Conservation (phyloP, 495 filamentous ascomycete genomes). For the Echria macrotheca region DNA sequence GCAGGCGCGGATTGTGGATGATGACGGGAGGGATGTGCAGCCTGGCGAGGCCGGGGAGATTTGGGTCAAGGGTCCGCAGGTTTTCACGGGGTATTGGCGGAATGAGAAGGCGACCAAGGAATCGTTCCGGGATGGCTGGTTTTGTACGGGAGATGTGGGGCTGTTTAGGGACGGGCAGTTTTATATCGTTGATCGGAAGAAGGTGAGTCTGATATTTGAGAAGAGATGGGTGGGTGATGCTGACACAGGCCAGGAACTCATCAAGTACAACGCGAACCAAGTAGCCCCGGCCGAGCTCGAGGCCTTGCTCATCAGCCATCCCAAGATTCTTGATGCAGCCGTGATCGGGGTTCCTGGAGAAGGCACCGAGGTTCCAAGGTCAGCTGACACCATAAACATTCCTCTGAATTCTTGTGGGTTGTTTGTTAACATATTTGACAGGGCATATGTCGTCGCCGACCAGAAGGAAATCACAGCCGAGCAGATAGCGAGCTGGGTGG, state of each 20-base stretch:
- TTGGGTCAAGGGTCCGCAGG: slow-evolving; percentile 43
- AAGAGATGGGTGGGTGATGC: background rate
- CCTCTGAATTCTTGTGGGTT: background rate
- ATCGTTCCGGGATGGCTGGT: slow-evolving; percentile 55
- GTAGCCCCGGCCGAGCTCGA: slow-evolving; percentile 77
- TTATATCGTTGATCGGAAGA: slow-evolving; percentile 66
- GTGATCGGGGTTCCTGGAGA: slow-evolving; percentile 68
- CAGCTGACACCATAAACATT: background rate
- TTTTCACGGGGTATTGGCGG: slow-evolving; percentile 64
- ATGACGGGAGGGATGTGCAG: slow-evolving; percentile 41
- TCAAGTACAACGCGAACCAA: slow-evolving; percentile 58
- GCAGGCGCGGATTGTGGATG: slow-evolving; percentile 40
- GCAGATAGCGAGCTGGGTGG: slow-evolving; percentile 30
- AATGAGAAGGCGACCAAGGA: slow-evolving; percentile 58
- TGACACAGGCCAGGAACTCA: slow-evolving; percentile 25
- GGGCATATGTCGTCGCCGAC: slow-evolving; percentile 65
- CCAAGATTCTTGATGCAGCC: slow-evolving; percentile 66
- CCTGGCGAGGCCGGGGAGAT: slow-evolving; percentile 31
- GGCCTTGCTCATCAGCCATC: slow-evolving; percentile 62
- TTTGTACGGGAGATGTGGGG: slow-evolving; percentile 68
- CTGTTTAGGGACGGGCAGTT: slow-evolving; percentile 45
- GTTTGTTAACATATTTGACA: slow-evolving; percentile 8
- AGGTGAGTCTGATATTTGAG: slow-evolving; percentile 31
- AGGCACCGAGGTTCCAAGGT: slow-evolving; percentile 64
- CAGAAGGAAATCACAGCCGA: slow-evolving; percentile 15